These are phyloP conservation scores for Leucogyrophana mollusca DNA, from an alignment of 768 basidiomycete species.

Conservation along the genomic window DNA sequence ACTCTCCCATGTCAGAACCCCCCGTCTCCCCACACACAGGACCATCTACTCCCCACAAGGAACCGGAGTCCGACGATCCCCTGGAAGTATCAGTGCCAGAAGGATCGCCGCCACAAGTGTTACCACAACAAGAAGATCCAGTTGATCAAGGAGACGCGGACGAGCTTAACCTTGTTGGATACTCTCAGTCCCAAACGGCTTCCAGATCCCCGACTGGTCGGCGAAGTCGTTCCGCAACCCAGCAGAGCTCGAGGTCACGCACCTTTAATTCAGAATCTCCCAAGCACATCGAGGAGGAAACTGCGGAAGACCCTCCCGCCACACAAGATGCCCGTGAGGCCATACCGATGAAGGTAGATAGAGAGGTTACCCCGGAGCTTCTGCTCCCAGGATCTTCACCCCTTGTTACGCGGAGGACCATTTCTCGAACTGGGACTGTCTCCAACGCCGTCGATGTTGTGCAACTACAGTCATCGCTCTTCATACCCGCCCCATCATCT, in stretches of 20 bases:
- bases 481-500: constrained; percentile 36
- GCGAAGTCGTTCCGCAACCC: constrained; percentile 18
- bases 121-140: constrained; percentile 8
- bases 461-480: constrained; percentile 25
- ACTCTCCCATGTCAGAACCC: constrained; percentile 33
- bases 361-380: constrained; percentile 22
- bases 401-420: background rate
- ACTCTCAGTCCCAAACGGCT: constrained; percentile 12
- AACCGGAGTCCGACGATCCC: constrained; percentile 18
- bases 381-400: constrained; percentile 23
- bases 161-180: constrained; percentile 3
- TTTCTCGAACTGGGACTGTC: constrained; percentile 16
- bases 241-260: constrained; percentile 16
- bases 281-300: constrained; percentile 1
- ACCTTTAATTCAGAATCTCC: constrained; percentile 9
- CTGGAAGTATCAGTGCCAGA: constrained; percentile 10
- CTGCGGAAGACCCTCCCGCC: background rate
- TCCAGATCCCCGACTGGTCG: constrained; percentile 14
- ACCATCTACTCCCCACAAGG: constrained; percentile 23
- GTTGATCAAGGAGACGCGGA: constrained; percentile 7
- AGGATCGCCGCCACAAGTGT: constrained; percentile 10
- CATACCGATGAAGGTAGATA: constrained; percentile 17
- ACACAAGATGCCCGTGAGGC: background rate
- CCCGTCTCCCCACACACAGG: constrained; percentile 26
- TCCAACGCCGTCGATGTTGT: constrained; percentile 26